A percentile compares a stretch with the other conserved stretches of the same genome.
These are phyloP conservation scores for Daldinia grandis DNA, from an alignment of 495 filamentous ascomycete species.

Conservation along the genomic window DNA sequence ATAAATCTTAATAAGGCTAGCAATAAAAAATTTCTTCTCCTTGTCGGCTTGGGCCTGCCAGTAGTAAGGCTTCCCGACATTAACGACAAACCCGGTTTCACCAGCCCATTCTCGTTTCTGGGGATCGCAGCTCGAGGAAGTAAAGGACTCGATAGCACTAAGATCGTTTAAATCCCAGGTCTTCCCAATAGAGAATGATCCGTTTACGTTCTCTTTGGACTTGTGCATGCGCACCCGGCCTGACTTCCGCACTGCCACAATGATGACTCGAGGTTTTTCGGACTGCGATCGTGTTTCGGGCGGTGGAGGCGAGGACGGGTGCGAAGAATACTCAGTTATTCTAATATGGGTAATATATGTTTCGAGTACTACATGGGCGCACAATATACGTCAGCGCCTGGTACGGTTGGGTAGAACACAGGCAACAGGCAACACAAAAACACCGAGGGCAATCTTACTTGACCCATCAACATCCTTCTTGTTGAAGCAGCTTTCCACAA, in stretches of 20 bases:
- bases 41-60: conserved; percentile 92
- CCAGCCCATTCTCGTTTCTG: conserved; percentile 80
- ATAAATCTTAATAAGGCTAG: conserved; percentile 92
- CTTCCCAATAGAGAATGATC: conserved; percentile 95
- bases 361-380: conserved; percentile 70
- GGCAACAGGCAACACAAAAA: conserved; percentile 1
- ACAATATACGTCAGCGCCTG: conserved; percentile 28
- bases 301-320: conserved; percentile 87
- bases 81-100: conserved; percentile 85
- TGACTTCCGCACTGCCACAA: conserved; percentile 90
- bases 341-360: conserved; percentile 98
- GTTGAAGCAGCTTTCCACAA: conserved; percentile 88
- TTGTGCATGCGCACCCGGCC: conserved; percentile 96
- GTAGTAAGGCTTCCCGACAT: conserved; percentile 92
- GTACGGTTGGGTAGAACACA: conserved; percentile 2
- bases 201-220: conserved; percentile 91
- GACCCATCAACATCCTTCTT: conserved; percentile 86
- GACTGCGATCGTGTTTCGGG: conserved; percentile 70
- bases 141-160: conserved; percentile 78
- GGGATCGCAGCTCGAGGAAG: conserved; percentile 65
- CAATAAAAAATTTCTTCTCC: conserved; percentile 98
- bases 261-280: conserved; percentile 90
- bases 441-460: conserved; percentile 60
- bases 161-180: conserved; percentile 96
- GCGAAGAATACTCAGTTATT: conserved; percentile 82